Conservation (phyloP, 306 rosid genomes). For the Cucurbita maxima region DNA sequence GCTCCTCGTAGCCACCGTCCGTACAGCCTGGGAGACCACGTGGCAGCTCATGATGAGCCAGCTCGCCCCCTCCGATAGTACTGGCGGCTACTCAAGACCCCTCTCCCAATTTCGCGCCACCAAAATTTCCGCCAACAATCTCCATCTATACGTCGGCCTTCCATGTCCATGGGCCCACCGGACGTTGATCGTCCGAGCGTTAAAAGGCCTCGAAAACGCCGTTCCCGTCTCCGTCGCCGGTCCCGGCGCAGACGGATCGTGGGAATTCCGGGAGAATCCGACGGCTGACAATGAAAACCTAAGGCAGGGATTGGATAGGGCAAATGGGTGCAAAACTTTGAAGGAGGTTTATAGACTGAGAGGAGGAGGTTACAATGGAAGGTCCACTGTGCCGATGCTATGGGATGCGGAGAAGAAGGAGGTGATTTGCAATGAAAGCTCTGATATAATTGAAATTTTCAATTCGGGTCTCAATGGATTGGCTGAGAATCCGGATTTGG, state of each 20-base stretch:
- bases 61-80: conserved; percentile 79
- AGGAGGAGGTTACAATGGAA: conserved; percentile 54
- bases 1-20: conserved; percentile 61
- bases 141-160: conserved; percentile 74
- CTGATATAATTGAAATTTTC: conserved; percentile 49
- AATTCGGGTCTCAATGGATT: conserved; percentile 52
- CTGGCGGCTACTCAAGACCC: conserved; percentile 64
- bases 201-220: conserved; percentile 63
- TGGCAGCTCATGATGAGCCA: conserved; percentile 90
- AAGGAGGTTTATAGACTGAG: conserved; percentile 51
- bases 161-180: conserved; percentile 99
- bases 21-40: conserved; percentile 64
- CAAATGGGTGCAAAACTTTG: conserved; percentile 43
- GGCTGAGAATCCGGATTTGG: conserved; percentile 45
- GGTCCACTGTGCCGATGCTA: conserved; percentile 74
- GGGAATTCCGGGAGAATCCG: conserved; percentile 38
- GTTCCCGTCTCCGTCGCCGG: conserved; percentile 57
- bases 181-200: conserved; percentile 63
- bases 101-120: conserved; percentile 49
- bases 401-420: conserved; percentile 41
- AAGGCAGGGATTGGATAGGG: conserved; percentile 39
- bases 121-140: conserved; percentile 10
- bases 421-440: conserved; percentile 75
- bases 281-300: conserved; percentile 6
- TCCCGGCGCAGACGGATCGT: conserved; percentile 68